Base-by-base conservation (phyloP, 371 early-diverging fungal genomes). In the Capillidium heterosporum region DNA sequence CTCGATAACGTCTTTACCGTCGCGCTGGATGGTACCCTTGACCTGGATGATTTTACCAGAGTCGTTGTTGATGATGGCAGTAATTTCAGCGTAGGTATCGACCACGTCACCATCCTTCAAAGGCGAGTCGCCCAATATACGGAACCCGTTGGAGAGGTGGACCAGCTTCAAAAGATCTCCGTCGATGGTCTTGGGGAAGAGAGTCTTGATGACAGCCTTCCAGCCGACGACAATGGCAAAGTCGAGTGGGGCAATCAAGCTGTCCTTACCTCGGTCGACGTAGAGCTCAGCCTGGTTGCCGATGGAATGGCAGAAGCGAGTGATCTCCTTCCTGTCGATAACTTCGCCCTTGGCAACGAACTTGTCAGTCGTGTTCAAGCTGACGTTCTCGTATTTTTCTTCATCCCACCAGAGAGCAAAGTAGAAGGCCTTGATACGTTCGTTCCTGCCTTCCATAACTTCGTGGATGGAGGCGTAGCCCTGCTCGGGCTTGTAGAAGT, bases 211-310 rank as follows among this genome's bases (percentile, higher is more conserved):
- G 59, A 93, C 83, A 26, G 91, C 81, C 66, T 83, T 79, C 95
- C 95, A 95, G 32, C 89, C 91, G 41, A 88, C 87, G 54, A 90
- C 91, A 52, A 91, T 91, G 48, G 89, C 90, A 67, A 82, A 94
- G 71, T 94, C 95, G 80, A 94, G 84, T 41, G 95, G 95, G 24
- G 89, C 90, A 60, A 67, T 73, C 40, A 85, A 68, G 15, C 72
- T 66, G 63, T 72, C 73, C 59, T 74, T 71, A 60, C 75, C 76
- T 53, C 76, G 72, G n/a, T 75, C 77, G 29, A 81, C 74, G 66
- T 90, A 94, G 48, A 82, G 73, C 62, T 91, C 91, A 28, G 92
- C 87, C 63, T 83, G 80, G 71, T 95, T 95, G 61, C 88, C 89
- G 26, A 95, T 82, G 53, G 86, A 77, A 60, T 86, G 85, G 66